phyloP scores from a whole-genome alignment of 2,329 filamentous ascomycete genomes.

The Fusarium fujikuroi region DNA sequence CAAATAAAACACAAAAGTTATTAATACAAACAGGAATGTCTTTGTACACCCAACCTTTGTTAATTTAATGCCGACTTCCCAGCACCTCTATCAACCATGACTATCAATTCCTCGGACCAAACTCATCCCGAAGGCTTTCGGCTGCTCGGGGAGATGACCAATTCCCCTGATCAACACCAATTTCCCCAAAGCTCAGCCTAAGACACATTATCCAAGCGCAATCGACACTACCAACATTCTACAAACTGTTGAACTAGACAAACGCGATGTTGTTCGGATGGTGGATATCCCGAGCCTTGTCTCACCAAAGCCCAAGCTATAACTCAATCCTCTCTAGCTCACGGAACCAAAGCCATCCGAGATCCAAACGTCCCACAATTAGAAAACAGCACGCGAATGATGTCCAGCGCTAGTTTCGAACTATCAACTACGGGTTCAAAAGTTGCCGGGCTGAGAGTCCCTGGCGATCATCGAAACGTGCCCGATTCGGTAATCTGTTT shows the following conservation, averaged over 20 bases:
- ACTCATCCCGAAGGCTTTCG: not conserved
- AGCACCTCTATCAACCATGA: not conserved
- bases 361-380: not conserved
- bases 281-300: conserved; percentile 8
- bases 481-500: not conserved
- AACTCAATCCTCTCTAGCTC: conserved; percentile 4
- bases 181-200: not conserved
- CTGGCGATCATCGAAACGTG: conserved; percentile 20
- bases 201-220: not conserved
- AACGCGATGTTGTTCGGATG: not conserved
- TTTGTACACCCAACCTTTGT: not conserved
- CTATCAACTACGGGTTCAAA: conserved; percentile 14
- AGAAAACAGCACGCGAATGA: conserved; percentile 7
- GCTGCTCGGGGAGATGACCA: not conserved
- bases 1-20: not conserved
- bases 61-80: not conserved
- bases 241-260: not conserved
- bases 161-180: not conserved
- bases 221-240: not conserved
- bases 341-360: conserved; percentile 18
- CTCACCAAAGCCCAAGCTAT: conserved; percentile 12
- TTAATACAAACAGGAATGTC: not conserved
- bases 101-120: conserved; percentile 1
- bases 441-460: conserved; percentile 20
- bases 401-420: not conserved